Conservation (phyloP, 2,329 filamentous ascomycete species). For the Neocatenulostroma microsporum region DNA sequence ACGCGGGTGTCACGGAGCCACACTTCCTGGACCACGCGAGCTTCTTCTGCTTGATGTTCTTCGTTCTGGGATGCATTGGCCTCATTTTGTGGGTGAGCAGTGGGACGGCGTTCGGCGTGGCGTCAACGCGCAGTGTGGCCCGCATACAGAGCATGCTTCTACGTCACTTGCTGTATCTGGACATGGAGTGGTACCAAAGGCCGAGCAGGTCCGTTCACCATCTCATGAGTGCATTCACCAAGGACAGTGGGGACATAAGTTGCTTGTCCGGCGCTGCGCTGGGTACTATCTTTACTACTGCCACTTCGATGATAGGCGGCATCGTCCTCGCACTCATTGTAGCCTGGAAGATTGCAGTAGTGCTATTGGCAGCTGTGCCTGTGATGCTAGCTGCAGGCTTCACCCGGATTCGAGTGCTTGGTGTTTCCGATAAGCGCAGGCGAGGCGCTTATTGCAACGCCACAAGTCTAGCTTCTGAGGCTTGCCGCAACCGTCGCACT, state of each 20-base stretch:
- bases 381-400: conserved; percentile 42
- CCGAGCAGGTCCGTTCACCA: conserved; percentile 37
- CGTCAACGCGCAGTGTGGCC: conserved; percentile 37
- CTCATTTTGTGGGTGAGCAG: conserved; percentile 37
- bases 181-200: conserved; percentile 45
- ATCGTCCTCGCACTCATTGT: conserved; percentile 42
- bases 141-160: conserved; percentile 41
- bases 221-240: conserved; percentile 41
- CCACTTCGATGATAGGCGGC: conserved; percentile 41
- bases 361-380: conserved; percentile 42
- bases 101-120: conserved; percentile 43
- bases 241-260: conserved; percentile 42
- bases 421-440: conserved; percentile 55
- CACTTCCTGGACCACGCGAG: conserved; percentile 21
- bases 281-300: conserved; percentile 43
- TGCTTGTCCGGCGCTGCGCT: conserved; percentile 44
- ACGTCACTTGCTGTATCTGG: conserved; percentile 47
- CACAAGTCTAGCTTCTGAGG: conserved; percentile 58
- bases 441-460: conserved; percentile 58
- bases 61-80: conserved; percentile 47
- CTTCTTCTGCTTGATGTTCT: conserved; percentile 45
- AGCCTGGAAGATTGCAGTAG: conserved; percentile 46
- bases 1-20: conserved; percentile 31
- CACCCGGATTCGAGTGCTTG: conserved; percentile 41
- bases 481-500: conserved; percentile 59